These are phyloP conservation scores for Blastomyces percursus DNA, from an alignment of 2,329 filamentous ascomycete species.

Conservation along the genomic window DNA sequence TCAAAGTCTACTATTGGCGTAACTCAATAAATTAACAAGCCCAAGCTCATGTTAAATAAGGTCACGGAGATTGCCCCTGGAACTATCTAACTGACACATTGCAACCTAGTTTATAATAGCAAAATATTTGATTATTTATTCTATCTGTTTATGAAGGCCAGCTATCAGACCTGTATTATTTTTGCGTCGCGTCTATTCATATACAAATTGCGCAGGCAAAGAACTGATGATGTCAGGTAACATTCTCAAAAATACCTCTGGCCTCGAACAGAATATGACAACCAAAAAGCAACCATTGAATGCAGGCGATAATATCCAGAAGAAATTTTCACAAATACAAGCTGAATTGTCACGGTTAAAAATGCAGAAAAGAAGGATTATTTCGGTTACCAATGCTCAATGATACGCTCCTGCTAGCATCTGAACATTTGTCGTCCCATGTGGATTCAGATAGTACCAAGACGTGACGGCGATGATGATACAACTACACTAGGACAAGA, in stretches of 20 bases:
- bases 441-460: constrained; percentile 50
- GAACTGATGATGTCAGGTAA: background rate
- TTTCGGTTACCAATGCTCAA: background rate
- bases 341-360: background rate
- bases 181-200: background rate
- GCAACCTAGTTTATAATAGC: background rate
- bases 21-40: background rate
- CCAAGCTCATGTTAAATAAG: background rate
- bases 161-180: background rate
- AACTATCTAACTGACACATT: background rate
- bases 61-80: background rate
- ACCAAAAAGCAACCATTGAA: no score
- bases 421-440: constrained; percentile 15
- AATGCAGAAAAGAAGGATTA: background rate
- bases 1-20: background rate
- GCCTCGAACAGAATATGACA: background rate
- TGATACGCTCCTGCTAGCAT: background rate
- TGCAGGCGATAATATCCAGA: no score
- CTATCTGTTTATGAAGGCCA: background rate
- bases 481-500: constrained; percentile 57
- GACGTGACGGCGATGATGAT: constrained; percentile 51
- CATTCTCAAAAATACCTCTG: background rate
- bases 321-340: background rate
- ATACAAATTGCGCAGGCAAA: background rate
- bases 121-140: background rate